Evolutionary conservation across 2,329 filamentous ascomycete species (phyloP).

Genomic region (Tolypocladium inflatum): DNA sequence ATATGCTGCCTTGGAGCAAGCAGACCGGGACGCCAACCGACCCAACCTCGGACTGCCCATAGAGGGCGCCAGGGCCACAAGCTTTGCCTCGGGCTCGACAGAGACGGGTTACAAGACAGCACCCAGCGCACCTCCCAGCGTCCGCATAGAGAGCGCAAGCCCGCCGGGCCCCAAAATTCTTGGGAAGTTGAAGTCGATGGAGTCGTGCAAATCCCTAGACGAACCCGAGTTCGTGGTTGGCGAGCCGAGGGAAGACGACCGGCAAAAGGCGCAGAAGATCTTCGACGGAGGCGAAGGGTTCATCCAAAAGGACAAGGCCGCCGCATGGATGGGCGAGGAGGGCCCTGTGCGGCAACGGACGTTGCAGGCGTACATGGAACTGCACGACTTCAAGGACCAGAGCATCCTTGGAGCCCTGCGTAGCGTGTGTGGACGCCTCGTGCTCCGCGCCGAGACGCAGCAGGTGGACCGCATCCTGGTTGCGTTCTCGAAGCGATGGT

Average conservation of each 20-base stretch:
- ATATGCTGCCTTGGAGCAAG: slow-evolving; percentile 11
- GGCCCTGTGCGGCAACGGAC: slow-evolving; percentile 48
- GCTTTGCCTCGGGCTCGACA: slow-evolving; percentile 24
- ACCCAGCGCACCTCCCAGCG: slow-evolving; percentile 31
- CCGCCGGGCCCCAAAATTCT: slow-evolving; percentile 27
- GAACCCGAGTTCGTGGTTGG: slow-evolving; percentile 50
- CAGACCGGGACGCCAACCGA: slow-evolving; percentile 14
- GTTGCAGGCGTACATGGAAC: slow-evolving; percentile 74
- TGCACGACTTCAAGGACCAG: slow-evolving; percentile 77
- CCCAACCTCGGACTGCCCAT: slow-evolving; percentile 33
- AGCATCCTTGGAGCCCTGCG: slow-evolving; percentile 74
- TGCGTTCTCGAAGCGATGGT: slow-evolving; percentile 84
- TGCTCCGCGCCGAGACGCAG: slow-evolving; percentile 87
- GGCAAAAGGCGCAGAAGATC: slow-evolving; percentile 69
- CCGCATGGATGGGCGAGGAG: slow-evolving; percentile 80
- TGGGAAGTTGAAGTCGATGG: slow-evolving; percentile 20
- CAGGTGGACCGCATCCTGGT: slow-evolving; percentile 93
- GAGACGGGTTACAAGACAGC: slow-evolving; percentile 31
- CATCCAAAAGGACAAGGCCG: slow-evolving; percentile 68
- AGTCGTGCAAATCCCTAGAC: slow-evolving; percentile 35
- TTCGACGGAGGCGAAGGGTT: slow-evolving; percentile 79
- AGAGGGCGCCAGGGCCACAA: slow-evolving; percentile 26
- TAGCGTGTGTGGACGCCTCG: slow-evolving; percentile 68
- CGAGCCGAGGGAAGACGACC: slow-evolving; percentile 58
- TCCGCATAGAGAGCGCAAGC: slow-evolving; percentile 31